Conservation (phyloP, 2,329 filamentous ascomycete genomes). For the Aspergillus sp. region DNA sequence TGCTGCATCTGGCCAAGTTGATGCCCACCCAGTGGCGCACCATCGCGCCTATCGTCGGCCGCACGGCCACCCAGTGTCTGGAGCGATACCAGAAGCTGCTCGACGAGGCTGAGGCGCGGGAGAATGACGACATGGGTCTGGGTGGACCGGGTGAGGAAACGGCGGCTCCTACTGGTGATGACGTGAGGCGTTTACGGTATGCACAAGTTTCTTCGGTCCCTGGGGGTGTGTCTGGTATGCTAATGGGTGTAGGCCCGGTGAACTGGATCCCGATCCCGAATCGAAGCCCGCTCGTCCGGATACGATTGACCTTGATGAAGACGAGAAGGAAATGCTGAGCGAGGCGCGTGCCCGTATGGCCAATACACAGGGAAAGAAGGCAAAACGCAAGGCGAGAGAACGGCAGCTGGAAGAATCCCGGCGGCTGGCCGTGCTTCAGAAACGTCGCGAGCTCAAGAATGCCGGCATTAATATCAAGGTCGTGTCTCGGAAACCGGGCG, state of each 20-base stretch:
- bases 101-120: slow-evolving; percentile 87
- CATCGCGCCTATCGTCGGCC: slow-evolving; percentile 90
- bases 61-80: slow-evolving; percentile 92
- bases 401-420: slow-evolving; percentile 91
- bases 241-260: slow-evolving; percentile 55
- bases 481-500: slow-evolving; percentile 77
- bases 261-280: slow-evolving; percentile 94
- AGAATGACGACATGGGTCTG: slow-evolving; percentile 70
- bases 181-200: slow-evolving; percentile 69
- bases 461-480: slow-evolving; percentile 98
- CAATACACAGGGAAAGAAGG: slow-evolving; percentile 98
- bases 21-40: slow-evolving; percentile 99
- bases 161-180: slow-evolving; percentile 79
- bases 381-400: slow-evolving; percentile 93
- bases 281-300: slow-evolving; percentile 92
- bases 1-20: slow-evolving; percentile 91
- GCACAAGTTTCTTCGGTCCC: slow-evolving; percentile 8
- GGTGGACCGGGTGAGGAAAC: slow-evolving; percentile 81
- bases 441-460: slow-evolving; percentile 91
- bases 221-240: slow-evolving; percentile 1
- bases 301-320: slow-evolving; percentile 95
- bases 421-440: slow-evolving; percentile 80
- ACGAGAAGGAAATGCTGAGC: slow-evolving; percentile 98
- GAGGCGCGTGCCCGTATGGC: slow-evolving; percentile 92
- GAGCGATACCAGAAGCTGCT: slow-evolving; percentile 94